Evolutionary conservation across 768 basidiomycete genomes (phyloP), one percentile per base, ranked within the genome.

Genomic region (Inosperma sp.): DNA sequence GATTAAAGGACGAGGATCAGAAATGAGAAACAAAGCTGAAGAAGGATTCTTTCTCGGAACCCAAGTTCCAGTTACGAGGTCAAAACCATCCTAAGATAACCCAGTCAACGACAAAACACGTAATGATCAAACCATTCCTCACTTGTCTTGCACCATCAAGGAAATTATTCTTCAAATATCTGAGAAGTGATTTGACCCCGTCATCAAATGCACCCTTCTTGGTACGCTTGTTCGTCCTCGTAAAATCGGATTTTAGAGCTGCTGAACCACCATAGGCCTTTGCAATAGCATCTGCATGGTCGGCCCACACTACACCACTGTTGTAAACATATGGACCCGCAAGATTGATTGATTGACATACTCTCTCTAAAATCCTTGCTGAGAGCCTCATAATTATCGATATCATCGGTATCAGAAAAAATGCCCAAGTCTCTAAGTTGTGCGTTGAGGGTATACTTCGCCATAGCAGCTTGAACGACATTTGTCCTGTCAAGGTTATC

Each of bases 271-370:
- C 88, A 68, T 99, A 99, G 0, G 94, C 93, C 39, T 76, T 81
- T 0, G 93, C 83, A 56, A 99, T 89, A 41, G 77, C 73, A 66
- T 99, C 93, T 13, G 91, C 96, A 63, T 98, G 95, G 59, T 98
- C 90, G 21, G 96, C 86, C 96, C 96, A 99, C 72, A 97, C 95
- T 98, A n/a, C n/a, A n/a, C n/a, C n/a, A n/a, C n/a, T n/a, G n/a
- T n/a, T n/a, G n/a, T n/a, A 58, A 37, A 26, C 34, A 49, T 21
- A 36, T 48, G 30, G 12, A 43, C 14, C 50, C 39, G n/a, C 9
- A 19, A 37, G 39, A 26, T 21, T n/a, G 21, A 35, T 22, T 9
- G 19, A 19, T n/a, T 2, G 5, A 69, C 89, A 61, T 58, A 98
- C 95, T 79, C 67, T 94, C 86, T 61, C 95, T 80, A 71, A 96